A percentile compares a stretch with the other conserved stretches of the same genome.
Evolutionary conservation across 345 rosid species (phyloP).

Genomic region (Abelmoschus esculentus): DNA sequence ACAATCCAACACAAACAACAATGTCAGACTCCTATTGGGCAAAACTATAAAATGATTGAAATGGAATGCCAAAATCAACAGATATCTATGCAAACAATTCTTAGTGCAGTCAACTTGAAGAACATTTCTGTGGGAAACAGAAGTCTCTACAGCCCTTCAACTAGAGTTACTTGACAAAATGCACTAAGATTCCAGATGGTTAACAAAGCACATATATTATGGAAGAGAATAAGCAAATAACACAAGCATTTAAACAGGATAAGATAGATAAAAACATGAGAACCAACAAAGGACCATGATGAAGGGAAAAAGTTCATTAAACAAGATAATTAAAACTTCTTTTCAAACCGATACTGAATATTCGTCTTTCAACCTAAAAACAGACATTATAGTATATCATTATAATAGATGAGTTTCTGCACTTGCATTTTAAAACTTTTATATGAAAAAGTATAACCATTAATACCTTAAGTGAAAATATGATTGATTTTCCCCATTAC

Average conservation of each 20-base stretch:
- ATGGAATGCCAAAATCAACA: not conserved
- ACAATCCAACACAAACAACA: conserved; percentile 9
- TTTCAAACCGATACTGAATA: not conserved
- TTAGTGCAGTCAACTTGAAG: not conserved
- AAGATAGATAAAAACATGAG: not conserved
- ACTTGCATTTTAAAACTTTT: not conserved
- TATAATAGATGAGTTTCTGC: not conserved
- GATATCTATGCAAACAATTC: not conserved
- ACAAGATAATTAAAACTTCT: not conserved
- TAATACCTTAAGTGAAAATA: not conserved
- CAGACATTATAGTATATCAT: too few species aligned
- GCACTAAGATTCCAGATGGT: not conserved
- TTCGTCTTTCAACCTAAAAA: not conserved
- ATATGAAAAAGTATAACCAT: not conserved
- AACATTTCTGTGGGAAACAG: not conserved
- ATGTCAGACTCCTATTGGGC: conserved; percentile 14
- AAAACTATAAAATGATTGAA: not conserved
- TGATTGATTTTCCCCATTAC: not conserved
- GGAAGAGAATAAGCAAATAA: not conserved
- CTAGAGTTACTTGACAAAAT: not conserved
- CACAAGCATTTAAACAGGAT: not conserved
- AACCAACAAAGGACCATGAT: not conserved
- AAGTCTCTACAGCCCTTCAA: not conserved
- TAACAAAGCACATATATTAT: not conserved
- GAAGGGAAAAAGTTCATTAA: not conserved